phyloP scores from a whole-genome alignment of 1,284 basidiomycete genomes.

The Malassezia sp. region DNA sequence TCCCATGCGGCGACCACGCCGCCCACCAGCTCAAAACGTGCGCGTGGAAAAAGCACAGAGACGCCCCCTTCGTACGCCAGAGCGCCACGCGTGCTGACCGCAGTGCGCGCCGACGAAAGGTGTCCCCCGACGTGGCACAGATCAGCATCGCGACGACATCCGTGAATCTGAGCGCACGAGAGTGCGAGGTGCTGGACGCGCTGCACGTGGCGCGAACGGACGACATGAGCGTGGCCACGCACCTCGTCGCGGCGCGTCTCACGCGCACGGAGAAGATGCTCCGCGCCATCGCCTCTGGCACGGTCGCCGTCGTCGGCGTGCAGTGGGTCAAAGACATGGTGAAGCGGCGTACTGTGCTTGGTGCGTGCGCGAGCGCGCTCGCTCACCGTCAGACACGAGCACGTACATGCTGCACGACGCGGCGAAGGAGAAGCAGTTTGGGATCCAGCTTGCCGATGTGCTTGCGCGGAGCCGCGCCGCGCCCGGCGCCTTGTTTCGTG shows the following conservation, averaged over 20 bases:
- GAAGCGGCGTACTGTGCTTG: slow-evolving; percentile 3
- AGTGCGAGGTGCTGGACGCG: slow-evolving; percentile 5
- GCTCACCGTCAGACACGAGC: too few relatives aligned
- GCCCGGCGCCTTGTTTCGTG: slow-evolving; percentile 12
- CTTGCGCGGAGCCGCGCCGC: slow-evolving; percentile 5
- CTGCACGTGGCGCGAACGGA: slow-evolving; percentile 11
- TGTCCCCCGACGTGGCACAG: too few relatives aligned
- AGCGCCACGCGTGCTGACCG: too few relatives aligned
- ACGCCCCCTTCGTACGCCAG: too few relatives aligned
- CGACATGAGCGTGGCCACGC: slow-evolving; percentile 13
- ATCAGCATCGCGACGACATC: slow-evolving; percentile 15
- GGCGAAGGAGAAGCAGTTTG: slow-evolving; percentile 14
- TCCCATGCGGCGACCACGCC: neutral
- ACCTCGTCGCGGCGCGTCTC: slow-evolving; percentile 16
- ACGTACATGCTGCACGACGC: slow-evolving; percentile 14
- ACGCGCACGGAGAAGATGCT: slow-evolving; percentile 23
- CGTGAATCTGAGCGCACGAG: slow-evolving; percentile 10
- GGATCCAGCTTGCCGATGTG: slow-evolving; percentile 5
- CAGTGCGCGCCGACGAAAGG: too few relatives aligned
- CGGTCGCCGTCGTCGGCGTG: slow-evolving; percentile 13
- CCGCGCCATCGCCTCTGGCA: slow-evolving; percentile 19
- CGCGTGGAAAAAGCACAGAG: too few relatives aligned
- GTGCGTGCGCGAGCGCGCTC: too few relatives aligned
- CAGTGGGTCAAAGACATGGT: slow-evolving; percentile 15
- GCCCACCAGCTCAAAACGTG: too few relatives aligned